These are phyloP conservation scores for Claviceps sp. DNA, from an alignment of 2,329 filamentous ascomycete genomes.

Conservation along the genomic window DNA sequence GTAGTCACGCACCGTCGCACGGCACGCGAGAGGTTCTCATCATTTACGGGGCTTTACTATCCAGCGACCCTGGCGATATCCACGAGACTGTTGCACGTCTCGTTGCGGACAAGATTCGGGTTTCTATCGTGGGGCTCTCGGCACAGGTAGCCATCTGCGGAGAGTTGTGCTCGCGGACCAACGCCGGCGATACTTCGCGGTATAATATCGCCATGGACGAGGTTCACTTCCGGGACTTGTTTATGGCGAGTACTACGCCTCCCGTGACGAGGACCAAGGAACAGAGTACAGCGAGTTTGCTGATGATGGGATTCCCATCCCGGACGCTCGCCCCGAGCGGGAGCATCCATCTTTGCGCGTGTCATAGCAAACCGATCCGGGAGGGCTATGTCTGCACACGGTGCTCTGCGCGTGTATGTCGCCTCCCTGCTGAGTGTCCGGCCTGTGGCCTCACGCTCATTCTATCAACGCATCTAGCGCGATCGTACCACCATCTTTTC, in stretches of 20 bases:
- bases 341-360: constrained; percentile 69
- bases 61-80: constrained; percentile 88
- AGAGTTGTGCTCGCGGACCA: constrained; percentile 79
- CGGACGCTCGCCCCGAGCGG: constrained; percentile 57
- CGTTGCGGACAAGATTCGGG: constrained; percentile 69
- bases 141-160: constrained; percentile 87
- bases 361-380: constrained; percentile 67
- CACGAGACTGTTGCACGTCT: constrained; percentile 75
- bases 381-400: constrained; percentile 87
- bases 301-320: constrained; percentile 98
- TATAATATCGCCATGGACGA: constrained; percentile 76
- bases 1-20: constrained; percentile 76
- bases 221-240: constrained; percentile 69
- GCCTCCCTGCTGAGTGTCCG: constrained; percentile 79
- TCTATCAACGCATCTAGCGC: constrained; percentile 79
- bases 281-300: constrained; percentile 48
- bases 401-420: constrained; percentile 80
- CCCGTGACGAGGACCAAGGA: constrained; percentile 60
- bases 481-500: constrained; percentile 90
- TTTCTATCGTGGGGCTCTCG: constrained; percentile 78
- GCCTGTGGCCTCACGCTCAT: constrained; percentile 86
- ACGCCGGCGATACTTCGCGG: constrained; percentile 58
- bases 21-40: constrained; percentile 88
- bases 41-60: constrained; percentile 80
- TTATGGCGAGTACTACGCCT: constrained; percentile 79